Evolutionary conservation across 2,329 filamentous ascomycete genomes (phyloP).

Genomic region (Pseudogymnoascus sp.): DNA sequence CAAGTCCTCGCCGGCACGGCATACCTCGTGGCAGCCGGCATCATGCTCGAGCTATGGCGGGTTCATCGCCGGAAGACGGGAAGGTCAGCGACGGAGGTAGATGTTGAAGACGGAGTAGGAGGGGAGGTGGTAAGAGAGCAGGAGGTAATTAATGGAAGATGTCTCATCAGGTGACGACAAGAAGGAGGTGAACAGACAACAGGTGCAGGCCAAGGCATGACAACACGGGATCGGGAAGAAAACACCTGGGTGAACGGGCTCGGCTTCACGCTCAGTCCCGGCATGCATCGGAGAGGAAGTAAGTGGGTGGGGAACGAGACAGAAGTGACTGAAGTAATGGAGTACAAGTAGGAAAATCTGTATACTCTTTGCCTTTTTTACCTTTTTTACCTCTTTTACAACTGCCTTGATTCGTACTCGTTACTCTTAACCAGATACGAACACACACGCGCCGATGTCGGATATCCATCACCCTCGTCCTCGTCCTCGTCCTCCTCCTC

Average conservation of each 20-base stretch:
- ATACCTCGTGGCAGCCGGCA: conserved; percentile 28
- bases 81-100: neutral
- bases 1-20: conserved; percentile 32
- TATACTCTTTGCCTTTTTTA: neutral
- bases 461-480: neutral
- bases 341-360: neutral
- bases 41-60: conserved; percentile 25
- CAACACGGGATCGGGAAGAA: neutral
- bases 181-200: neutral
- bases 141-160: neutral
- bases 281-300: neutral
- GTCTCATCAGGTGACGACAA: neutral
- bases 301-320: neutral
- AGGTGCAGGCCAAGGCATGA: neutral
- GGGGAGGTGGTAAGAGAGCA: too few species aligned
- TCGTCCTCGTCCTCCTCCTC: too few species aligned
- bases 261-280: neutral
- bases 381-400: neutral
- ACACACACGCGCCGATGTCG: neutral
- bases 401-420: neutral
- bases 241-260: neutral
- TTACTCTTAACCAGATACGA: neutral
- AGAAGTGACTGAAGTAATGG: neutral
- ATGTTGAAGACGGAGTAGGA: neutral
- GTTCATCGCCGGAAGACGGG: neutral